phyloP scores from a whole-genome alignment of 2,329 filamentous ascomycete species.

The Fusarium guadeloupense region DNA sequence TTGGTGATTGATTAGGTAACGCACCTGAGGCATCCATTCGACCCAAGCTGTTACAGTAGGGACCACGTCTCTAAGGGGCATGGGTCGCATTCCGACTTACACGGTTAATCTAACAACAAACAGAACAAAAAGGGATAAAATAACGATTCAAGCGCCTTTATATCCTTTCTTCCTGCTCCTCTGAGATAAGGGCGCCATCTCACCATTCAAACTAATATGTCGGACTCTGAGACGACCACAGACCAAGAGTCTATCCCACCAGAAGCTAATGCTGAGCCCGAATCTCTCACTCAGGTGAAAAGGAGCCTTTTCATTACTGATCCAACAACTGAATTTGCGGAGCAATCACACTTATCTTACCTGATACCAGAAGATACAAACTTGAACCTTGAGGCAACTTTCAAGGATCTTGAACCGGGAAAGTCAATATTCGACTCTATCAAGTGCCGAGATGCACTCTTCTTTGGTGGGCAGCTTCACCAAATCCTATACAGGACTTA shows the following conservation, averaged over 20 bases:
- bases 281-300: constrained; percentile 36
- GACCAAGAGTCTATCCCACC: constrained; percentile 34
- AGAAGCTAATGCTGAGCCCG: constrained; percentile 25
- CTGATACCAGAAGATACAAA: constrained; percentile 67
- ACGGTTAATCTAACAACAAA: constrained; percentile 28
- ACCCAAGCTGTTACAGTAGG: not conserved
- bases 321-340: constrained; percentile 56
- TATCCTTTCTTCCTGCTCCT: not conserved
- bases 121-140: constrained; percentile 14
- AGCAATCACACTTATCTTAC: constrained; percentile 68
- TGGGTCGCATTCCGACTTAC: constrained; percentile 36
- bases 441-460: constrained; percentile 70
- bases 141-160: not conserved
- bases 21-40: not conserved
- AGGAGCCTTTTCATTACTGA: constrained; percentile 39
- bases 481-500: constrained; percentile 51
- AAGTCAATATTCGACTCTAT: constrained; percentile 65
- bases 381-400: constrained; percentile 62
- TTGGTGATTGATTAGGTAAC: constrained; percentile 21
- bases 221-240: constrained; percentile 30
- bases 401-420: constrained; percentile 55
- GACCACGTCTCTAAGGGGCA: constrained; percentile 39
- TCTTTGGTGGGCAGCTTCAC: constrained; percentile 69
- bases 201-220: constrained; percentile 18
- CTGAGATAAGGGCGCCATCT: not conserved